These are phyloP conservation scores for Paecilomyces formosus DNA, from an alignment of 2,329 filamentous ascomycete species.

Conservation along the genomic window DNA sequence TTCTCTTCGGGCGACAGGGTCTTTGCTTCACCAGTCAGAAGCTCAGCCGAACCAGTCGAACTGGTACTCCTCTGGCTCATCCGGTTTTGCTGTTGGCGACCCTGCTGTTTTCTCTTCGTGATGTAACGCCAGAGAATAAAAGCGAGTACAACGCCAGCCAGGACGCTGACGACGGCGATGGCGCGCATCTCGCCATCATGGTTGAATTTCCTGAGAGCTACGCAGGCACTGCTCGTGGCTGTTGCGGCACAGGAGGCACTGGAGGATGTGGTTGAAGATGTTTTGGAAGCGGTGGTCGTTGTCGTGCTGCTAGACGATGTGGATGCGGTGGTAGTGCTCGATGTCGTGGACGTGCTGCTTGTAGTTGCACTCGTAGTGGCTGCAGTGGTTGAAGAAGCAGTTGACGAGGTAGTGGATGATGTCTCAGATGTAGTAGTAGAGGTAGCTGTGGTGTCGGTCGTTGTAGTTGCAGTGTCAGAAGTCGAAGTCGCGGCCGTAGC, in stretches of 20 bases:
- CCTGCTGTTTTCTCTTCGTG: background rate
- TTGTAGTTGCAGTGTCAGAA: background rate
- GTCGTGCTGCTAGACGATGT: background rate
- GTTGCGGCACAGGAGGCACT: background rate
- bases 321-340: background rate
- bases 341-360: background rate
- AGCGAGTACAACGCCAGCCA: background rate
- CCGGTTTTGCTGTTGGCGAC: background rate
- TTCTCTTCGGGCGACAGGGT: background rate
- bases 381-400: background rate
- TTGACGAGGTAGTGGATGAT: background rate
- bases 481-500: background rate
- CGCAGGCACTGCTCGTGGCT: background rate
- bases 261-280: background rate
- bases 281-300: no score
- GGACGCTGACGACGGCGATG: background rate
- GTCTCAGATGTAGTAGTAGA: background rate
- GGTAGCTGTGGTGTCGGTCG: background rate
- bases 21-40: background rate
- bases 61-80: background rate
- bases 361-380: background rate
- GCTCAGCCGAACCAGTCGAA: background rate
- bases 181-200: background rate
- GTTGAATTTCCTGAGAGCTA: background rate
- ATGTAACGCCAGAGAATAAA: background rate